Evolutionary conservation across 2,329 filamentous ascomycete species (phyloP).

Genomic region (Reticulascus tulasneorum): DNA sequence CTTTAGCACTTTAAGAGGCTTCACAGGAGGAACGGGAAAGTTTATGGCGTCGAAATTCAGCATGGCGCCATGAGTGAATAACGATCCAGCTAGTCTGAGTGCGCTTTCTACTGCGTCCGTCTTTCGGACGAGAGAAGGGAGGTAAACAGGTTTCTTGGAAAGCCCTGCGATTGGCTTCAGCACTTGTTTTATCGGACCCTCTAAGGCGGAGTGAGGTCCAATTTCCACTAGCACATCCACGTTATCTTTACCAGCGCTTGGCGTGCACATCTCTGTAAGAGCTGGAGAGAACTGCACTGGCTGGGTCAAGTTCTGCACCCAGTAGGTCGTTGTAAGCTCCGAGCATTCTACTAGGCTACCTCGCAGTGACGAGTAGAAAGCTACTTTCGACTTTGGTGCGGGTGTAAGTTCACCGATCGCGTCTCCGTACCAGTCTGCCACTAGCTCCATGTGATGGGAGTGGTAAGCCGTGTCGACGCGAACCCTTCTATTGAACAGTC

Average conservation of each 20-base stretch:
- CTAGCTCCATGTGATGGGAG: constrained; percentile 17
- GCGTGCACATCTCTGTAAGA: not conserved
- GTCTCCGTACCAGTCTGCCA: not conserved
- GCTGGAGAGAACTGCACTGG: constrained; percentile 3
- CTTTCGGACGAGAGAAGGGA: constrained; percentile 10
- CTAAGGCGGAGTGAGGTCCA: constrained; percentile 6
- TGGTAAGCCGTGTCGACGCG: constrained; percentile 28
- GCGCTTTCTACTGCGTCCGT: no score
- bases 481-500: constrained; percentile 10
- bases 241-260: not conserved
- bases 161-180: no score
- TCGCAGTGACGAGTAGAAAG: no score
- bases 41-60: not conserved
- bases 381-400: no score
- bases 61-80: not conserved
- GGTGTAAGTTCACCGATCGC: no score
- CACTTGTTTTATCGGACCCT: not conserved
- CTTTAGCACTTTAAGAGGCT: constrained; percentile 2
- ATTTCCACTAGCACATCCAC: constrained; percentile 4
- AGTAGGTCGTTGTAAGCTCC: constrained; percentile 22
- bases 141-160: no score
- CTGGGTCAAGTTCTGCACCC: constrained; percentile 4
- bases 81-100: not conserved
- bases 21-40: no score
- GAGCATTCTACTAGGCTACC: no score